phyloP scores from a whole-genome alignment of 495 filamentous ascomycete genomes.

The Pyrenula massariospora region DNA sequence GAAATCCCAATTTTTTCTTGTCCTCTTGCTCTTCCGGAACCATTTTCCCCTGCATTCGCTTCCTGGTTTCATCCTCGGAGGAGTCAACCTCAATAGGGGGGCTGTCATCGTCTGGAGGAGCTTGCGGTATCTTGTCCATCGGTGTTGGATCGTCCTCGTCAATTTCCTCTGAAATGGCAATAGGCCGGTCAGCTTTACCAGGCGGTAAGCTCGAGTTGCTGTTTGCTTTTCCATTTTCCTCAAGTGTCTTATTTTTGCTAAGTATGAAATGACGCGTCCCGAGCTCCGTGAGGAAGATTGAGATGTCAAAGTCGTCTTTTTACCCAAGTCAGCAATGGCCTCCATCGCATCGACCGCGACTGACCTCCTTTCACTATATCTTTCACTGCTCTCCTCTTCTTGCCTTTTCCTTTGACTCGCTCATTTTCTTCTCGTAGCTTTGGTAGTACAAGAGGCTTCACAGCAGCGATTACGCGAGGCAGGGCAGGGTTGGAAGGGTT shows the following conservation, averaged over 20 bases:
- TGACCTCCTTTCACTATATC: constrained; percentile 74
- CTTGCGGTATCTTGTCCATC: not conserved
- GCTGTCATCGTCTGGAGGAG: not conserved
- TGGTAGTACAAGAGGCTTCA: constrained; percentile 75
- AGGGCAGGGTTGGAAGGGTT: constrained; percentile 59
- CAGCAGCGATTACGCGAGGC: constrained; percentile 66
- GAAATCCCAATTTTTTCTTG: constrained; percentile 77
- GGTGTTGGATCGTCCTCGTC: not conserved
- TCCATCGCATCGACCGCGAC: not conserved
- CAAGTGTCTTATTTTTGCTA: constrained; percentile 65
- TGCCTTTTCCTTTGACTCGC: constrained; percentile 37
- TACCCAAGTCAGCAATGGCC: constrained; percentile 1
- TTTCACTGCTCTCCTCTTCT: constrained; percentile 66
- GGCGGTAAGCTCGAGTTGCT: not conserved
- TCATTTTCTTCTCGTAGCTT: constrained; percentile 85
- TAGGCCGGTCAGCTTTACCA: not conserved
- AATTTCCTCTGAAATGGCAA: not conserved
- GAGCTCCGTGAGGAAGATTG: constrained; percentile 82
- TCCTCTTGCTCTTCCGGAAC: constrained; percentile 42
- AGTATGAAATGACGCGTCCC: constrained; percentile 81
- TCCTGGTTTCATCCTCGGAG: constrained; percentile 1
- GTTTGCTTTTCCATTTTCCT: constrained; percentile 21
- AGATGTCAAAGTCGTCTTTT: constrained; percentile 87
- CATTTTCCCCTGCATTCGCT: constrained; percentile 1
- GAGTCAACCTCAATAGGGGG: not conserved